Base-by-base conservation (phyloP, 768 basidiomycete genomes). In the Collybia mongolica region DNA sequence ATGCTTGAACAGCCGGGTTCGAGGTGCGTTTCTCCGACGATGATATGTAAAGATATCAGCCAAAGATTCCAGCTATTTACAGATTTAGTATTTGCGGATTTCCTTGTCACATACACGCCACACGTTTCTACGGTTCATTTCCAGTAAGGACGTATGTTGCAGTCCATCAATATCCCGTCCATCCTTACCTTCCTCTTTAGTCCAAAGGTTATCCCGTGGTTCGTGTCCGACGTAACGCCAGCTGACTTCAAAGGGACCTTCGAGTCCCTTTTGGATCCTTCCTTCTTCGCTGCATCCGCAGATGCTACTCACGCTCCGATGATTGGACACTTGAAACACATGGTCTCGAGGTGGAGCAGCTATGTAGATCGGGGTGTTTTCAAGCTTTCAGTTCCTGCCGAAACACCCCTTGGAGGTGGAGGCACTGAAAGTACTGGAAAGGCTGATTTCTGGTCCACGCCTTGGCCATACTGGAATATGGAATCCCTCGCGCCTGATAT, bases 181-280 rank as follows among this genome's bases (percentile, higher is more conserved):
- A 35, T 19, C 14, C n/a, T 56, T 41, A 37, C 15, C 46, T 36
- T 39, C 44, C 14, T 28, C 39, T 32, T 24, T 53, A 96, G 94
- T 70, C 91, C 94, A 0, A 98, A 99, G 66, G 72, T 89, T 7
- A 88, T 98, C 45, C 95, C 95, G 0, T 99, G 96, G 94, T 99
- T 98, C 63, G 95, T 98, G 40, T 93, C 90, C 9, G 93, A 97
- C 64, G 93, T 95, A 22, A 89, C 90, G 3, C 94, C 96, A 1
- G 71, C 76, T 20, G 96, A 99, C 65, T 97, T 97, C 65, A 57
- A 64, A 20, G 66, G 72, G 43, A 79, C 82, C 0, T 76, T 95
- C 49, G 46, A 64, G 1, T 74, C 73, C 6, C 72, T 94, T 1
- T 75, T 86, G 39, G 76, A 83, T 39, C 72, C 80, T 2, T 70